Percentiles rank a stretch among this genome's conserved stretches.
Conservation (phyloP, 176 grass and related monocot species). For the Musa schizocarpa region DNA sequence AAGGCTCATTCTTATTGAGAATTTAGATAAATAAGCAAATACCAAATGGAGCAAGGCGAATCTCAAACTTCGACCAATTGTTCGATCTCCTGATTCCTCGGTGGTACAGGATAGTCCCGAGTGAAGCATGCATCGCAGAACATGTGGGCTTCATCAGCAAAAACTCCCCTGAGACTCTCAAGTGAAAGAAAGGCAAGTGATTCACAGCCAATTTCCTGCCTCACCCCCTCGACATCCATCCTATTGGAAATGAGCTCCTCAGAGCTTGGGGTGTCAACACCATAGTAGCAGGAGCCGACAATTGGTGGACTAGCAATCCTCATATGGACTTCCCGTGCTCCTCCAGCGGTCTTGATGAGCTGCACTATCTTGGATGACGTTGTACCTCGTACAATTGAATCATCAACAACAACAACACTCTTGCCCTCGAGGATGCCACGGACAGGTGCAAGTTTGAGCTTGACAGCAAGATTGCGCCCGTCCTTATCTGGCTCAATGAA, state of each 20-base stretch:
- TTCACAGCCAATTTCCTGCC: constrained; percentile 59
- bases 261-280: constrained; percentile 79
- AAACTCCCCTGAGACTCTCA: constrained; percentile 53
- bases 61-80: constrained; percentile 21
- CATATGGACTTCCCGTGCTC: constrained; percentile 85
- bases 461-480: constrained; percentile 78
- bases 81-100: constrained; percentile 30
- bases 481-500: constrained; percentile 84
- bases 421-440: constrained; percentile 60
- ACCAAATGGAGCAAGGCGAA: no score
- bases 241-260: constrained; percentile 76
- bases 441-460: constrained; percentile 84
- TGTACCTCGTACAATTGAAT: constrained; percentile 83
- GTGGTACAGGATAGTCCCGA: constrained; percentile 55
- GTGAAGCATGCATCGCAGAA: constrained; percentile 84
- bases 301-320: constrained; percentile 78
- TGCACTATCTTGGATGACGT: constrained; percentile 88
- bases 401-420: constrained; percentile 83
- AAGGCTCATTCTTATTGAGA: no score
- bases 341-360: constrained; percentile 58
- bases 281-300: constrained; percentile 66
- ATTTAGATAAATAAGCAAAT: no score
- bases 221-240: constrained; percentile 56
- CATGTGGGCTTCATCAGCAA: constrained; percentile 50
- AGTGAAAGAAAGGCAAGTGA: constrained; percentile 81